phyloP scores from a whole-genome alignment of 2,329 filamentous ascomycete species.

The Botryotinia convoluta region DNA sequence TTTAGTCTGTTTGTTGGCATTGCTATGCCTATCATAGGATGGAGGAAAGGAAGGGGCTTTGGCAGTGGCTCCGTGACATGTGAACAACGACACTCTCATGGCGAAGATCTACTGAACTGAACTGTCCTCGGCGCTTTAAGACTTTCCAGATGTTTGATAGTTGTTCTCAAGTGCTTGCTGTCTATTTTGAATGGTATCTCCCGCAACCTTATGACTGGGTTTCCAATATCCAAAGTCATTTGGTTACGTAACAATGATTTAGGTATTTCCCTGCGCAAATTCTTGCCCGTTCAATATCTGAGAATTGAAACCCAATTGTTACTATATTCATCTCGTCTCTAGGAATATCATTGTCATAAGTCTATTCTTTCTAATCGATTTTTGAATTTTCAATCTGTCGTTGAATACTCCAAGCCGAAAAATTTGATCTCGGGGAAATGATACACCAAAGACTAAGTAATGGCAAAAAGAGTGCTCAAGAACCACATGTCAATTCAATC shows the following conservation, averaged over 20 bases:
- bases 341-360: not conserved
- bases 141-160: not conserved
- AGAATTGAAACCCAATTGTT: not conserved
- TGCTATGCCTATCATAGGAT: not conserved
- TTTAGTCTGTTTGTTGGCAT: not conserved
- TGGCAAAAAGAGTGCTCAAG: not conserved
- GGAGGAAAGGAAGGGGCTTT: not conserved
- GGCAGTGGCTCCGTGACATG: not conserved
- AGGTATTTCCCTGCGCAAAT: not conserved
- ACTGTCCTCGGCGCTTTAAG: not conserved
- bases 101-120: not conserved
- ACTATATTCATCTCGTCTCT: not conserved
- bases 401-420: not conserved
- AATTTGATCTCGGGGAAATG: not conserved
- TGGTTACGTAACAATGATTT: not conserved
- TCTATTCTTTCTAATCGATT: not conserved
- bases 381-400: not conserved
- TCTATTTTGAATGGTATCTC: not conserved
- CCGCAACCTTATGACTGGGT: not conserved
- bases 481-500: not conserved
- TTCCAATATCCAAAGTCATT: not conserved
- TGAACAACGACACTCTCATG: not conserved
- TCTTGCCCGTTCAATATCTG: not conserved
- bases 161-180: not conserved
- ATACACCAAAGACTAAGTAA: not conserved